Conservation (phyloP, 2,329 filamentous ascomycete species). For the Macroventuria anomochaeta region DNA sequence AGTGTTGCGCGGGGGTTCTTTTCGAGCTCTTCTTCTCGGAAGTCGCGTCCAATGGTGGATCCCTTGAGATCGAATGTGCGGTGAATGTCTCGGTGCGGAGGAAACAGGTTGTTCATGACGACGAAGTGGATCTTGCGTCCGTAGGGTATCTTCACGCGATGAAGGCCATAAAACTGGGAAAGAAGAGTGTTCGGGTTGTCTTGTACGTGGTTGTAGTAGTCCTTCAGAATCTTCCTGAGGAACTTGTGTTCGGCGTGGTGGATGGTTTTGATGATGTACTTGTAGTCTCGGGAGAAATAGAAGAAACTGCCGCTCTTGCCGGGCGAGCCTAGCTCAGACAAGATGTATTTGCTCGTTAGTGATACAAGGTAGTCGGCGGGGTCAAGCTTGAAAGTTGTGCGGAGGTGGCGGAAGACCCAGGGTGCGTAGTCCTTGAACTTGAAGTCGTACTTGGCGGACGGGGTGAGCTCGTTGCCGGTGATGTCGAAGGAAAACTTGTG, state of each 20-base stretch:
- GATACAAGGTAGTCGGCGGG: constrained; percentile 99
- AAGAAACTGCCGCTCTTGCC: constrained; percentile 99
- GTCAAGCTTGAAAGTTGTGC: constrained; percentile 86
- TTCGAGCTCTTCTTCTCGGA: constrained; percentile 84
- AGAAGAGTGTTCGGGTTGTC: constrained; percentile 95
- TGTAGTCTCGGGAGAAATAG: constrained; percentile 99
- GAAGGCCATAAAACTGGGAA: constrained; percentile 96
- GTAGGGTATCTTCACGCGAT: constrained; percentile 97
- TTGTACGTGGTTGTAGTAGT: constrained; percentile 92
- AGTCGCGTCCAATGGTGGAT: constrained; percentile 91
- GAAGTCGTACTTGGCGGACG: constrained; percentile 99
- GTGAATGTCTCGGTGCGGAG: constrained; percentile 95
- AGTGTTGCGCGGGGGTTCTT: constrained; percentile 90
- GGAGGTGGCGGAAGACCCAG: constrained; percentile 95
- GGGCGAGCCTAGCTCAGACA: constrained; percentile 94
- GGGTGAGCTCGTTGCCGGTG: constrained; percentile 95
- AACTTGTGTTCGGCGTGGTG: constrained; percentile 94
- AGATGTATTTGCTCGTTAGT: constrained; percentile 95
- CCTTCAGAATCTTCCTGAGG: constrained; percentile 79
- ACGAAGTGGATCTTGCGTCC: constrained; percentile 99
- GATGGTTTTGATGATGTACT: constrained; percentile 99
- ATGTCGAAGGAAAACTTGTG: constrained; percentile 99
- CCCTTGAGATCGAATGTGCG: constrained; percentile 97
- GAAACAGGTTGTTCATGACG: constrained; percentile 99
- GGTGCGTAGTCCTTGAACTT: constrained; percentile 99